A percentile compares a stretch with the other conserved stretches of the same genome.
Evolutionary conservation across 495 filamentous ascomycete species (phyloP).

Genomic region (Coniosporium apollinis): DNA sequence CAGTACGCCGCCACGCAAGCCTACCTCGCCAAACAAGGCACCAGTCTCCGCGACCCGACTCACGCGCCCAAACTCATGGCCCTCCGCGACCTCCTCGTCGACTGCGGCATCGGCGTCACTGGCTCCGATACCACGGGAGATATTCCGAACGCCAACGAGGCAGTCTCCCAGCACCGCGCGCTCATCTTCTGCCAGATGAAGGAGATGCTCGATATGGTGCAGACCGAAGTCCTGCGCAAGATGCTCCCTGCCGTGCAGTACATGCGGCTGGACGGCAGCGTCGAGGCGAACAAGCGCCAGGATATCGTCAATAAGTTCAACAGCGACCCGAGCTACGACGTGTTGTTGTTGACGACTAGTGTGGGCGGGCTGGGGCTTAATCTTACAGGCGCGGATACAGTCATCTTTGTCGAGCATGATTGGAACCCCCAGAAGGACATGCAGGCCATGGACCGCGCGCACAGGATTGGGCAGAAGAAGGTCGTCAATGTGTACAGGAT

Average conservation of each 20-base stretch:
- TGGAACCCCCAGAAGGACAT: constrained; percentile 99
- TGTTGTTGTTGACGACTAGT: constrained; percentile 78
- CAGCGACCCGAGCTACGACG: constrained; percentile 87
- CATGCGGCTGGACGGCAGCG: constrained; percentile 77
- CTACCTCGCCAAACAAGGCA: constrained; percentile 47
- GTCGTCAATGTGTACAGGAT: constrained; percentile 98
- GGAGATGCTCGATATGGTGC: constrained; percentile 98
- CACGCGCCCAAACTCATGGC: constrained; percentile 91
- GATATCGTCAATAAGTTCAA: constrained; percentile 98
- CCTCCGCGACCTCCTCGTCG: constrained; percentile 72
- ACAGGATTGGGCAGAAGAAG: constrained; percentile 98
- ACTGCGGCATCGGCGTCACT: constrained; percentile 82
- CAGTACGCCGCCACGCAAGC: constrained; percentile 72
- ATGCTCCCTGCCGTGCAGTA: constrained; percentile 77
- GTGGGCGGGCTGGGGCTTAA: constrained; percentile 92
- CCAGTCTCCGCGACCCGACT: constrained; percentile 61
- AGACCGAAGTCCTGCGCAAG: constrained; percentile 71
- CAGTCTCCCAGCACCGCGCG: constrained; percentile 86
- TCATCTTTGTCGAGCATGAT: constrained; percentile 98
- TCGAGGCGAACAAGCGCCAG: constrained; percentile 79
- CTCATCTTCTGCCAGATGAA: constrained; percentile 99
- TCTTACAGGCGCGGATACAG: constrained; percentile 90
- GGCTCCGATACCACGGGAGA: constrained; percentile 31
- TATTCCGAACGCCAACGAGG: constrained; percentile 50
- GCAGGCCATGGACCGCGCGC: constrained; percentile 96